Evolutionary conservation across 805 yeast species (phyloP), one percentile per base, ranked within the genome.

Genomic region (Barnettozyma vustinii): DNA sequence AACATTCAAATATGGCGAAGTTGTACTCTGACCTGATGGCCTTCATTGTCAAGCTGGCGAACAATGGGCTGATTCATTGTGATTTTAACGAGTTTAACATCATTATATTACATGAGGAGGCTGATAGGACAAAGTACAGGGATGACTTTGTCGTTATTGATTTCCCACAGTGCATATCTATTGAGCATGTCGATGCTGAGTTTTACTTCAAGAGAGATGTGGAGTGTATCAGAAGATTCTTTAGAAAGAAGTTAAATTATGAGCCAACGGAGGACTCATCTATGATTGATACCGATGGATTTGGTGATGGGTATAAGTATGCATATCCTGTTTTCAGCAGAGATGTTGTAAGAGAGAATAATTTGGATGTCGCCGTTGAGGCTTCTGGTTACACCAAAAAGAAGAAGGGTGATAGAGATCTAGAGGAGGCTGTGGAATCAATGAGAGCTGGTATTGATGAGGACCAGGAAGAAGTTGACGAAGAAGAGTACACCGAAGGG

Each of bases 61-160:
- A 86, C 59, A 79, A 84, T 57, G 99, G 99, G 1, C 74, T 94
- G 48, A 90, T 94, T 47, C 99, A 94, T 68, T 92, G 99, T 75
- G 99, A 94, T 72, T 94, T 83, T 71, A 94, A 94, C 66, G 99
- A 94, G 69, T 94, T 94, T 68, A 94, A 94, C 66, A 89, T 94
- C 57, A 88, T 94, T 78, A 82, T 89, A 27, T 74, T 86, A 37
- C 85, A 85, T 53, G 73, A 78, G 30, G 79, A 77, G 41, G 77
- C 74, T 18, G 47, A 46, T n/a, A 68, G 70, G 16, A 72, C 64
- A 37, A 61, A 73, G 18, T 70, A 68, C 49, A 87, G 82, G 48
- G 68, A 70, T 40, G 94, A 87, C 44, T 88, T 90, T 59, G 84
- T 91, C 19, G 96, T 94, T 25, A 92, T 94, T 60, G 99, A 94